Base-by-base conservation (phyloP, 139 green algal species). In the Asterochloris sp. region DNA sequence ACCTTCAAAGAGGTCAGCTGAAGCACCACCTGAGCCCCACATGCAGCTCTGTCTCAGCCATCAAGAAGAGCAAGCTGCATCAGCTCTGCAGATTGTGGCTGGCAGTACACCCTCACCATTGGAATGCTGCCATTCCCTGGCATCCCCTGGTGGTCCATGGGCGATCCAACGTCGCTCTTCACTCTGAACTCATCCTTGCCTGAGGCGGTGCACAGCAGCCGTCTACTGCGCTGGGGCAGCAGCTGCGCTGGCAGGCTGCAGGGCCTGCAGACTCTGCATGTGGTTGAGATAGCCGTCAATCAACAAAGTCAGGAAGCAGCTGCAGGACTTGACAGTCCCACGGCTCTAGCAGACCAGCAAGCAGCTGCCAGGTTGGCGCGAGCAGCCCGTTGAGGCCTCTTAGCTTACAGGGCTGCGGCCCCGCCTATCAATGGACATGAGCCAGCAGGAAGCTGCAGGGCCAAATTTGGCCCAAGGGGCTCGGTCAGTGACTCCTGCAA, bases 71-170 rank as follows among this genome's bases (percentile, higher is more conserved):
- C 14, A 12, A 64, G 63, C 0, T 15, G 16, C 26, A 27, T 66
- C 1, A 66, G 16, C 16, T 13, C 12, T 66, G 74, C 74, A 78
- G 28, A 47, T 78, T 47, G 47, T 23, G 64, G 74, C 74, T 63
- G 38, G 47, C 63, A 54, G 38, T 54, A 54, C 38, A 6, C 6
- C 38, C 38, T 54, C 38, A 54, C 38, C 38, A 54, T 6, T 54
- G 38, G 38, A 13, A 38, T 62, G 74, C 74, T 64, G 16, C 73
- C 54, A 29, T 29, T 19, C 15, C 73, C 73, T 61, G 24, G 0
- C n/a, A 66, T 63, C 28, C 47, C 47, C 74, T 78, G 74, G 74
- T 78, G 74, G 26, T 78, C 74, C 62, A 21, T 78, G 27, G 74
- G 74, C 28, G 29, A 64, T n/a, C 74, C 74, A 16, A 78, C 74